A percentile compares a stretch with the other conserved stretches of the same genome.
Conservation (phyloP, 768 basidiomycete species). For the Tephrocybe rancida region DNA sequence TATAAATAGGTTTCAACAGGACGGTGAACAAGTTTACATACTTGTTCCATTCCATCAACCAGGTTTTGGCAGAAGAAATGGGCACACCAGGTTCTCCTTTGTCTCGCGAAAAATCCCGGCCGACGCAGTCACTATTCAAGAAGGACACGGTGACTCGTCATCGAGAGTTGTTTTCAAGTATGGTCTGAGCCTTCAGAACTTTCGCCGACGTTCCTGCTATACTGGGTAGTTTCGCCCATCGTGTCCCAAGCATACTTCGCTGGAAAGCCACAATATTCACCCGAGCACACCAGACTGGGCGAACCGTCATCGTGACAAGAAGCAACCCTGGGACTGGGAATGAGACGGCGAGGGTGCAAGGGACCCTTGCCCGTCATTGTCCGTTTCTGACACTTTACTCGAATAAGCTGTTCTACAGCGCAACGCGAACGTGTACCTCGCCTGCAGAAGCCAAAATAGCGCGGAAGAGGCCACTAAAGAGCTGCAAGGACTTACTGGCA, state of each 20-base stretch:
- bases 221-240: not conserved
- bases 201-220: conserved; percentile 1
- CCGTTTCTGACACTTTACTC: not conserved
- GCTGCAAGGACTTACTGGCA: conserved; percentile 21
- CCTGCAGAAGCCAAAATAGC: conserved; percentile 18
- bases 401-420: conserved; percentile 8
- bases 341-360: conserved; percentile 12
- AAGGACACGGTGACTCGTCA: too few relatives aligned
- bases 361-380: not conserved
- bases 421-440: conserved; percentile 20
- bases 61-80: too few relatives aligned
- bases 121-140: too few relatives aligned
- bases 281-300: conserved; percentile 14
- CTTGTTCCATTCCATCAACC: too few relatives aligned
- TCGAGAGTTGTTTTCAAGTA: not conserved
- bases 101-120: too few relatives aligned
- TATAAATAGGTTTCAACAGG: too few relatives aligned
- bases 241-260: conserved; percentile 8
- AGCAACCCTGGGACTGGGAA: conserved; percentile 11
- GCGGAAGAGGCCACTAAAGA: conserved; percentile 20
- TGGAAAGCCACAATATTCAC: conserved; percentile 7
- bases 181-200: not conserved
- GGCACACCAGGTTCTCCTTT: too few relatives aligned
- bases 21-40: too few relatives aligned
- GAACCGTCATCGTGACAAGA: conserved; percentile 11